Evolutionary conservation across 1,139 yeast genomes (phyloP).

Genomic region (Pichia sp.): DNA sequence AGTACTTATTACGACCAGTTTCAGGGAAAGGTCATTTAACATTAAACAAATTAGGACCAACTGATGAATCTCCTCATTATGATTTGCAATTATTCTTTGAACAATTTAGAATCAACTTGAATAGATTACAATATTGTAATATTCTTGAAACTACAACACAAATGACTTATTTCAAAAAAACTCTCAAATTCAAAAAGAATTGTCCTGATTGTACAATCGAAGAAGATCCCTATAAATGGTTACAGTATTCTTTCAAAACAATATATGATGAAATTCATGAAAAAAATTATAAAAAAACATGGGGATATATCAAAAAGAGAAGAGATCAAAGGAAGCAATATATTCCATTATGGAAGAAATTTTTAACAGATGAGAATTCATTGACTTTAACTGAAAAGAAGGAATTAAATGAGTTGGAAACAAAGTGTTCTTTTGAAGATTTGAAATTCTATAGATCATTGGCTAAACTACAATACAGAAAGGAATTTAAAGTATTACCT

Average conservation of each 20-base stretch:
- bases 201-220: constrained; percentile 57
- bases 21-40: constrained; percentile 82
- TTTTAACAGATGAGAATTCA: constrained; percentile 24
- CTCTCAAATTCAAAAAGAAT: constrained; percentile 63
- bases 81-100: constrained; percentile 74
- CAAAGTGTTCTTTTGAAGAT: constrained; percentile 63
- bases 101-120: constrained; percentile 79
- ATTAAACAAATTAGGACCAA: constrained; percentile 70
- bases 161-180: constrained; percentile 70
- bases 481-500: constrained; percentile 36
- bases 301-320: constrained; percentile 72
- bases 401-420: constrained; percentile 49
- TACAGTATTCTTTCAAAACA: constrained; percentile 67
- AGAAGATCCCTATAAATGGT: constrained; percentile 78
- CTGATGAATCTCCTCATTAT: constrained; percentile 64
- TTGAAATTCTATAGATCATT: constrained; percentile 78
- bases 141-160: constrained; percentile 76
- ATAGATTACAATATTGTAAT: constrained; percentile 79
- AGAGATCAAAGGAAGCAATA: constrained; percentile 68
- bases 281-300: constrained; percentile 73
- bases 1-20: constrained; percentile 79
- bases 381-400: constrained; percentile 34
- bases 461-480: constrained; percentile 59
- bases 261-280: constrained; percentile 77
- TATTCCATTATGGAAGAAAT: constrained; percentile 60